Base-by-base conservation (phyloP, 495 filamentous ascomycete species). In the Collariella sp. region DNA sequence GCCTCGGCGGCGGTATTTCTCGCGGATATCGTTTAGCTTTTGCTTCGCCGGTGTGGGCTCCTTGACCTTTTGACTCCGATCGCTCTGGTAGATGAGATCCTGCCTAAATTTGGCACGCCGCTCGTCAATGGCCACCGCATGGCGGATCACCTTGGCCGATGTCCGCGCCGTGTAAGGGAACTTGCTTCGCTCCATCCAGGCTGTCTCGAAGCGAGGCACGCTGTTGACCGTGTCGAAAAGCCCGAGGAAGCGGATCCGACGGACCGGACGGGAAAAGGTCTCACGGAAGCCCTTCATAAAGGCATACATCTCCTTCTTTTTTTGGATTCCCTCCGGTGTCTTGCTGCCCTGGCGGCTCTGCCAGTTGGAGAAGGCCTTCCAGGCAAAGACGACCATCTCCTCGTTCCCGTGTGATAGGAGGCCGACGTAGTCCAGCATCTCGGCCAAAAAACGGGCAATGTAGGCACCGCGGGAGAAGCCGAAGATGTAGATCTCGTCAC, bases 401-500 rank as follows among this genome's bases (percentile, higher is more conserved):
- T 95, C 88, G 59, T 95, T 95, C n/a, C 88, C 89, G 53, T 81
- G 79, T 39, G 82, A 84, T 0, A 93, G 76, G 10, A 94, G 73
- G 13, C 89, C 88, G 50, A 94, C 81, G 52, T 87, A 84, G 60
- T 90, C 85, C 12, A 95, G 74, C 89, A 94, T 93, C 61, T 91
- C 87, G 1, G 88, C 85, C 4, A 94, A 73, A 62, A 91, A 93
- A 12, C 88, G 82, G 6, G 89, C 88, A 20, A 88, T 89, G 64
- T 93, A 95, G n/a, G 88, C 81, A 11, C 89, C 89, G 19, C 89
- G 81, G 35, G 83, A 87, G 73, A 94, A 95, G 13, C 89, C 89
- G 44, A 93, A 91, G 60, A 93, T 80, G 57, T 79, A 81, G 49
- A 93, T 89, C 62, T 90, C 83, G 57, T 93, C 87, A 6, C 87